Percentiles rank a stretch among this genome's conserved stretches.
Conservation (phyloP, 352 stramenopile species). For the Pythium apleroticum region DNA sequence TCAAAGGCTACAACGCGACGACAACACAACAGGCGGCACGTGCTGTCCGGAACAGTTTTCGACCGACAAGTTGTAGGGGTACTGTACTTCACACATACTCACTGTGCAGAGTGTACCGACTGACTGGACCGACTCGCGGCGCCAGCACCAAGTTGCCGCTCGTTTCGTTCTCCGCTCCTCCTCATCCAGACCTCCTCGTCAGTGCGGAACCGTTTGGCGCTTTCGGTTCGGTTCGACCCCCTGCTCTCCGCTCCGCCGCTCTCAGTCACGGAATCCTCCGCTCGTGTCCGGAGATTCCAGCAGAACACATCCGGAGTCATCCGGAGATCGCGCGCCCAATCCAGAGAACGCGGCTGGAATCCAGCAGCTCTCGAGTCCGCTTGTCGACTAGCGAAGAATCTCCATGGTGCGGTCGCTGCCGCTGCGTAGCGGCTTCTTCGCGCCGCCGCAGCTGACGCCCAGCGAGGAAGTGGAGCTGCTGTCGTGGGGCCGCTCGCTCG, state of each 20-base stretch:
- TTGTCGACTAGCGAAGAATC: conserved; percentile 12
- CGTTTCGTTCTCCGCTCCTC: conserved; percentile 4
- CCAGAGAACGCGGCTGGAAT: neutral
- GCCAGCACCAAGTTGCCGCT: conserved; percentile 6
- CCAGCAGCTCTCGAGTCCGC: neutral
- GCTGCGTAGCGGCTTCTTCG: conserved; percentile 78
- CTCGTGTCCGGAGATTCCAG: conserved; percentile 1
- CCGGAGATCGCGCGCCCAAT: neutral
- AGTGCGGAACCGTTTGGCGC: conserved; percentile 11
- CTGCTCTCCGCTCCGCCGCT: conserved; percentile 4
- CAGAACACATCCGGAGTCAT: neutral
- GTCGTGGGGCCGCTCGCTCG: conserved; percentile 68
- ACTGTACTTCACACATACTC: neutral
- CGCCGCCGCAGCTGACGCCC: conserved; percentile 53
- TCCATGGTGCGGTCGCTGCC: conserved; percentile 78
- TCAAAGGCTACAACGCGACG: neutral
- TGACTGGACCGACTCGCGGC: conserved; percentile 5
- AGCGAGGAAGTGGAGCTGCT: conserved; percentile 71
- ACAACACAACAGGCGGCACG: neutral
- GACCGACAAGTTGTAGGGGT: neutral
- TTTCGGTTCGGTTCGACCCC: conserved; percentile 6
- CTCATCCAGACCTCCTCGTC: conserved; percentile 15
- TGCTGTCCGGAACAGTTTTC: neutral
- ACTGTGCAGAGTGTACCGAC: neutral
- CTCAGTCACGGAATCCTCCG: conserved; percentile 4